These are phyloP conservation scores for Neospermospora avenae DNA, from an alignment of 2,329 filamentous ascomycete genomes.

Conservation along the genomic window DNA sequence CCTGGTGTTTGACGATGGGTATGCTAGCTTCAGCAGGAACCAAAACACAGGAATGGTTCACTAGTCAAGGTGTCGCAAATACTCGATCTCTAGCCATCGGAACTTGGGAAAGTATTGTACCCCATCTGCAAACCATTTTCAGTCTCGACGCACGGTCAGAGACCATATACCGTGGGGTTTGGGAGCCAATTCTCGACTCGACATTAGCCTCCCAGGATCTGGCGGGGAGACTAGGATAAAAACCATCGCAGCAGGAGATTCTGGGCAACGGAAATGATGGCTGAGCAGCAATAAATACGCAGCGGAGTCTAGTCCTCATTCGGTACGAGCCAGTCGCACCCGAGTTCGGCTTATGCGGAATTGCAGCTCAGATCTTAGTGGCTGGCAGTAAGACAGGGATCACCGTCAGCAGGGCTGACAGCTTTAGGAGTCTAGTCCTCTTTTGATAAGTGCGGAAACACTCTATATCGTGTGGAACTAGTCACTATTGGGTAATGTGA, in stretches of 20 bases:
- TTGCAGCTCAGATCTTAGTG: background rate
- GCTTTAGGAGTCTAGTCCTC: slow-evolving; percentile 24
- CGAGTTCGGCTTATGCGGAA: background rate
- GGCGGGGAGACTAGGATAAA: too few species aligned
- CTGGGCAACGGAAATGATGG: background rate
- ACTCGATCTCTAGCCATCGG: slow-evolving; percentile 1
- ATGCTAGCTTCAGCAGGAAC: slow-evolving; percentile 37
- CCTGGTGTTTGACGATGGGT: slow-evolving; percentile 45
- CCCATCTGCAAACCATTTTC: slow-evolving; percentile 29
- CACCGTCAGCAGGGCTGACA: slow-evolving; percentile 4
- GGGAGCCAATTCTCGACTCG: slow-evolving; percentile 28
- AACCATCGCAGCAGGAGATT: too few species aligned
- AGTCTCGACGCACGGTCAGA: slow-evolving; percentile 33
- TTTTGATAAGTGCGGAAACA: slow-evolving; percentile 8
- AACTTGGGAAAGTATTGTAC: slow-evolving; percentile 28
- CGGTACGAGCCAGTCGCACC: background rate
- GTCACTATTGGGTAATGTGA: background rate
- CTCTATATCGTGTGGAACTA: background rate
- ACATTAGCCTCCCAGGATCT: too few species aligned
- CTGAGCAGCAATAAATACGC: background rate
- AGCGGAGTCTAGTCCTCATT: slow-evolving; percentile 20
- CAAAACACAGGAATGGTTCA: slow-evolving; percentile 34
- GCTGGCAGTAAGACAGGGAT: background rate
- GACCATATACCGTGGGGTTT: slow-evolving; percentile 29
- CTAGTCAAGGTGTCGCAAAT: slow-evolving; percentile 23